Evolutionary conservation across 495 filamentous ascomycete genomes (phyloP).

Genomic region (Penicillium bovifimosum): DNA sequence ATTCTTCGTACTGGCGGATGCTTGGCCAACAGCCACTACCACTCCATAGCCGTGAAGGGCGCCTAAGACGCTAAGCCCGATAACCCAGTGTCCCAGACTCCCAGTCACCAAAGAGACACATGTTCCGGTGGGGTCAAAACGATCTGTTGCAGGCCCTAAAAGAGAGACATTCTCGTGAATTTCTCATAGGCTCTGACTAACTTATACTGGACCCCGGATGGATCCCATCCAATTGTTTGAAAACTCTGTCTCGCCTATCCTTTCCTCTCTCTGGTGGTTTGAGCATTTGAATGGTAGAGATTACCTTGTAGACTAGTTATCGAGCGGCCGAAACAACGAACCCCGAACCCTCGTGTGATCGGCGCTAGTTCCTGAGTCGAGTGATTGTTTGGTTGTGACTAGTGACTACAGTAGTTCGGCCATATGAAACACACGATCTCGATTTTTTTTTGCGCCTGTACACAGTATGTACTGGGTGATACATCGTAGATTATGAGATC

Average conservation of each 20-base stretch:
- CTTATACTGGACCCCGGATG: not conserved
- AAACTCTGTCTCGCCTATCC: constrained; percentile 1
- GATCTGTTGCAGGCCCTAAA: not conserved
- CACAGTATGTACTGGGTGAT: no score
- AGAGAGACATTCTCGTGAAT: not conserved
- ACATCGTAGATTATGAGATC: no score
- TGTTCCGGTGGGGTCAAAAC: not conserved
- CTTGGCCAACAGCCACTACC: not conserved
- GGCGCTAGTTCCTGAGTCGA: constrained; percentile 25
- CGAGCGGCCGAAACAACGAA: constrained; percentile 8
- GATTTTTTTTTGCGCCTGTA: not conserved
- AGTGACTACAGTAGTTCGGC: no score
- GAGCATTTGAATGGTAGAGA: not conserved
- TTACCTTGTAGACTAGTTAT: constrained; percentile 2
- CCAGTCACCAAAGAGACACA: constrained; percentile 2
- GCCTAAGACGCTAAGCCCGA: constrained; percentile 1
- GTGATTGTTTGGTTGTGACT: constrained; percentile 17
- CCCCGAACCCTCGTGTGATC: constrained; percentile 22
- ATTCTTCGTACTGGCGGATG: not conserved
- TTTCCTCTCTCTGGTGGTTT: not conserved
- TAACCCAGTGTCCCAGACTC: no score
- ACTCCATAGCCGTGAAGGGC: not conserved
- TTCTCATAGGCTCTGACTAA: not conserved
- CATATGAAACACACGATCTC: constrained; percentile 20
- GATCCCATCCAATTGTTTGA: not conserved